Evolutionary conservation across 306 rosid genomes (phyloP).

Genomic region (Cicer cuneatum): DNA sequence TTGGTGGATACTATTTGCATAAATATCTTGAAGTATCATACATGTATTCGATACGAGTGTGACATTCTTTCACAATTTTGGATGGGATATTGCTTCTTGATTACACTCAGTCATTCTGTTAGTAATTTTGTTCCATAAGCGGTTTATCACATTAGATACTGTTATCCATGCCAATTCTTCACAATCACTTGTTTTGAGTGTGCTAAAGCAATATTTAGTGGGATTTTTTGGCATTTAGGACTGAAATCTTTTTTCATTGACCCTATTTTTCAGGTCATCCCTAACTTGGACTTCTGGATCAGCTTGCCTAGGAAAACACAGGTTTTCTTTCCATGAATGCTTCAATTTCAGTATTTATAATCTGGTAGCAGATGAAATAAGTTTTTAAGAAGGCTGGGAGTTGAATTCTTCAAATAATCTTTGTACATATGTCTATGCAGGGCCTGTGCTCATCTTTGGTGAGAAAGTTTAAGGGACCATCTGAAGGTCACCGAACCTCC

Average conservation of each 20-base stretch:
- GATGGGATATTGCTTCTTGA: slow-evolving; percentile 11
- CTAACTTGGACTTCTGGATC: slow-evolving; percentile 85
- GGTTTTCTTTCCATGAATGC: slow-evolving; percentile 56
- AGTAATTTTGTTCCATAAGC: slow-evolving; percentile 12
- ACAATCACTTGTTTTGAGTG: slow-evolving; percentile 14
- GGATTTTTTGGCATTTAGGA: slow-evolving; percentile 22
- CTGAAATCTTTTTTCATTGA: slow-evolving; percentile 41
- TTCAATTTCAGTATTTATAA: slow-evolving; percentile 36
- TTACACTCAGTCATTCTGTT: slow-evolving; percentile 12
- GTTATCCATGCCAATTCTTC: slow-evolving; percentile 37
- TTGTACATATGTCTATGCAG: slow-evolving; percentile 54
- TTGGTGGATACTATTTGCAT: background rate
- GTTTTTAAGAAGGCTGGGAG: slow-evolving; percentile 4
- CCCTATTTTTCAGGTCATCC: slow-evolving; percentile 64
- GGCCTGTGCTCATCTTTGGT: slow-evolving; percentile 61
- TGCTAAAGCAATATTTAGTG: slow-evolving; percentile 25
- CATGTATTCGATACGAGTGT: background rate
- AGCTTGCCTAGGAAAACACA: slow-evolving; percentile 71
- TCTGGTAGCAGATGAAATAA: slow-evolving; percentile 30
- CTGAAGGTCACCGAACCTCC: slow-evolving; percentile 72
- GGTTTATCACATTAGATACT: slow-evolving; percentile 9
- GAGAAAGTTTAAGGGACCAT: slow-evolving; percentile 71
- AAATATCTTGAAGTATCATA: background rate
- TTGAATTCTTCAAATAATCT: slow-evolving; percentile 29
- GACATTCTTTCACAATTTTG: background rate